Percentiles rank a stretch among this genome's conserved stretches.
Conservation (phyloP, 139 green algal genomes). For the Coccomyxa sp. region DNA sequence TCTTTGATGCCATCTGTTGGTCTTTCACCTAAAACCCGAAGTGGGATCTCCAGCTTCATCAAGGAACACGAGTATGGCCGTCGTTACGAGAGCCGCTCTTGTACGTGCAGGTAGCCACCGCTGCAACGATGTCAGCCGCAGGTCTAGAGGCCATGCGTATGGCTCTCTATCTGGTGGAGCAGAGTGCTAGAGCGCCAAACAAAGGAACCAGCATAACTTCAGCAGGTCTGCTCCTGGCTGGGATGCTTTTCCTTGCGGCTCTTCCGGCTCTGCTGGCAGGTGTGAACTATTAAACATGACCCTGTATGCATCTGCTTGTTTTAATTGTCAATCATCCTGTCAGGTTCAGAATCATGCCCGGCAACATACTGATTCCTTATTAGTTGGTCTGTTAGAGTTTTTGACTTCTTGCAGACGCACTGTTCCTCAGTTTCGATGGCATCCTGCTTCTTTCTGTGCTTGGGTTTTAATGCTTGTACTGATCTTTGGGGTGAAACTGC, state of each 20-base stretch:
- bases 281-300: too few species aligned
- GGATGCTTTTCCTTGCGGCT: neutral
- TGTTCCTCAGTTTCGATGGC: neutral
- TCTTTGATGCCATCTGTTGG: neutral
- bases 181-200: neutral
- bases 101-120: conserved; percentile 69
- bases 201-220: neutral
- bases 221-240: neutral
- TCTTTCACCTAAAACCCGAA: neutral
- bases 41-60: neutral
- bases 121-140: conserved; percentile 81
- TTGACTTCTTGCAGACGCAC: neutral
- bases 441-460: neutral
- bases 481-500: neutral
- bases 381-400: too few species aligned
- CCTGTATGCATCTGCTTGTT: too few species aligned
- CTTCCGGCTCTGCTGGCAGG: neutral
- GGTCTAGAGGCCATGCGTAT: conserved; percentile 81
- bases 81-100: neutral
- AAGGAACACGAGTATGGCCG: neutral
- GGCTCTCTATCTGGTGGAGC: conserved; percentile 70
- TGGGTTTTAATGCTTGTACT: neutral
- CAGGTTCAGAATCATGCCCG: too few species aligned
- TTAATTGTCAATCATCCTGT: too few species aligned
- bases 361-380: too few species aligned